Conservation (phyloP, 345 rosid species). For the Eucalyptus tenuipes region DNA sequence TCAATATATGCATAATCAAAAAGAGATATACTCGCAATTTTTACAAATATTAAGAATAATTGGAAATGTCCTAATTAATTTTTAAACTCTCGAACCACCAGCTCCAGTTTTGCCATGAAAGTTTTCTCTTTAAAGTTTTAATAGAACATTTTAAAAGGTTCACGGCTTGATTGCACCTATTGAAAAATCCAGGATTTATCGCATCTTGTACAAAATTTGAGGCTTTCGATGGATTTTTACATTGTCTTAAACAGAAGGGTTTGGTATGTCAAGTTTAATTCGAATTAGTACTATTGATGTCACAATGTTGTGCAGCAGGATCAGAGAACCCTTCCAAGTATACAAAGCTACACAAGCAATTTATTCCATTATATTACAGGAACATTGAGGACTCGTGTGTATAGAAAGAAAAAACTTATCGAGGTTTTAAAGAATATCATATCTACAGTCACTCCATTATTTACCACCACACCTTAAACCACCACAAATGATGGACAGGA, state of each 20-base stretch:
- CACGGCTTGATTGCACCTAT: background rate
- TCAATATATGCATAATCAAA: background rate
- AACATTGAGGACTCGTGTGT: background rate
- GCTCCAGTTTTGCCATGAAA: background rate
- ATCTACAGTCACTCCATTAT: background rate
- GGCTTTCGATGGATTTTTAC: background rate
- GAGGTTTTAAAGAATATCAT: background rate
- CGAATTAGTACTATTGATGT: background rate
- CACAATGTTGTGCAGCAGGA: background rate
- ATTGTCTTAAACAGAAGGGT: no score
- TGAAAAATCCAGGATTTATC: no score
- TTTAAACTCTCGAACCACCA: background rate
- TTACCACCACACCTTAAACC: background rate
- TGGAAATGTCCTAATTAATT: background rate
- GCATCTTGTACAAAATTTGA: accelerated
- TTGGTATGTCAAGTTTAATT: background rate
- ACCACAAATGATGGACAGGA: background rate
- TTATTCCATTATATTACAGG: background rate
- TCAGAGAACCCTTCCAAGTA: background rate
- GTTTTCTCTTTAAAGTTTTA: background rate
- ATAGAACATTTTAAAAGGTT: no score
- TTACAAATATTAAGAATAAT: background rate
- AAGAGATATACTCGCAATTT: accelerated
- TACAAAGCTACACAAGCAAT: background rate
- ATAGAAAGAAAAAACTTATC: background rate